Conservation (phyloP, 148 eudicot genomes). For the Gaultheria prostrata region DNA sequence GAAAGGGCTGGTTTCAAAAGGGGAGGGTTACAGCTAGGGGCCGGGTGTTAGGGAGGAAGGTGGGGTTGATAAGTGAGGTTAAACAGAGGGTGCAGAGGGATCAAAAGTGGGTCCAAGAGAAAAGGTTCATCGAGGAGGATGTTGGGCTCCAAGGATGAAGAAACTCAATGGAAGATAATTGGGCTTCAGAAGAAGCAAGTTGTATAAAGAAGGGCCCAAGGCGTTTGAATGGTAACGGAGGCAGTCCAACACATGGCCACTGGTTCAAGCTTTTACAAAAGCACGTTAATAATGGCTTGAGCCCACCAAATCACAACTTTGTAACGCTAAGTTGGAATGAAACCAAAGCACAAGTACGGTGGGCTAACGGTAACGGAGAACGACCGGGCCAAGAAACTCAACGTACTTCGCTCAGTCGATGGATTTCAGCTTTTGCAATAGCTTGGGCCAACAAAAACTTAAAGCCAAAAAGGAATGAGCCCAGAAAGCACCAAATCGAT, state of each 20-base stretch:
- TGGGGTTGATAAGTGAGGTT: background rate
- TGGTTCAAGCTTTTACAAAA: background rate
- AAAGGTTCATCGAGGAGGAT: background rate
- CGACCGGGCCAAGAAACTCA: background rate
- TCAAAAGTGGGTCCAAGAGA: background rate
- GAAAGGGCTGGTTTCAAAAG: background rate
- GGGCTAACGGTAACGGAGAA: background rate
- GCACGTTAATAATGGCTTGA: background rate
- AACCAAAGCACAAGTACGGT: background rate
- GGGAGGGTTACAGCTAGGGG: background rate
- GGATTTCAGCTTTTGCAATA: background rate
- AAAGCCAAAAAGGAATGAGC: background rate
- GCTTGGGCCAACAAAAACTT: background rate
- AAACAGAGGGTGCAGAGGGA: background rate
- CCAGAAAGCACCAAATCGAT: background rate
- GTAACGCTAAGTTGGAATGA: background rate
- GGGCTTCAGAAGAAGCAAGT: background rate
- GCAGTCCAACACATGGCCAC: background rate
- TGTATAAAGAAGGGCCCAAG: background rate
- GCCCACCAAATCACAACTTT: background rate
- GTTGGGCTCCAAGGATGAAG: background rate
- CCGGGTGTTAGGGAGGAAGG: background rate
- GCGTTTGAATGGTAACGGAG: background rate
- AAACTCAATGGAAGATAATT: background rate
- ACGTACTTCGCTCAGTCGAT: background rate